A percentile compares a stretch with the other conserved stretches of the same genome.
Evolutionary conservation across 2,329 filamentous ascomycete species (phyloP).

Genomic region (Fusarium sp.): DNA sequence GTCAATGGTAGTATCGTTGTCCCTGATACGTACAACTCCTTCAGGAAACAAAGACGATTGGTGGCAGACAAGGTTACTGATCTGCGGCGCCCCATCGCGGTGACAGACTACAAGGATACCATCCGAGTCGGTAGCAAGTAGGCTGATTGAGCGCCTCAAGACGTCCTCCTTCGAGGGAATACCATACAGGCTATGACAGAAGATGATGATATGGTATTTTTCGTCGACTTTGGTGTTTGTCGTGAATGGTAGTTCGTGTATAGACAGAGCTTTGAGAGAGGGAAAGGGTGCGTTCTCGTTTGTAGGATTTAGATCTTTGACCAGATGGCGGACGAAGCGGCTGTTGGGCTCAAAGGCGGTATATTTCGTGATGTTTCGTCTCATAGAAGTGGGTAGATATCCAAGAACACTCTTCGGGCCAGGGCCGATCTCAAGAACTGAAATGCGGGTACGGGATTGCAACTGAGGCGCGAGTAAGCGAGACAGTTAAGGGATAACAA

Average conservation of each 20-base stretch:
- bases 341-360: conserved; percentile 64
- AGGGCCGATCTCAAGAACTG: conserved; percentile 69
- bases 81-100: conserved; percentile 55
- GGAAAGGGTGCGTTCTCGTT: conserved; percentile 54
- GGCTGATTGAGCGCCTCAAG: conserved; percentile 59
- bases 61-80: conserved; percentile 62
- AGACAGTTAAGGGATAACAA: conserved; percentile 63
- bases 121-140: conserved; percentile 56
- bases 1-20: conserved; percentile 60
- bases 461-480: conserved; percentile 55
- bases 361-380: conserved; percentile 61
- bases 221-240: conserved; percentile 47
- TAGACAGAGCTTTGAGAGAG: conserved; percentile 51
- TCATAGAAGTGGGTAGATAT: conserved; percentile 56
- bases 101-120: conserved; percentile 66
- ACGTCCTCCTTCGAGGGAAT: conserved; percentile 61
- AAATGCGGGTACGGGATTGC: conserved; percentile 59
- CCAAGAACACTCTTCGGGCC: conserved; percentile 66
- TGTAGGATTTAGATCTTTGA: conserved; percentile 54
- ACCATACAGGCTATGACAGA: conserved; percentile 74
- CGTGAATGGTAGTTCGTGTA: conserved; percentile 53
- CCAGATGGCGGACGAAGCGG: conserved; percentile 57
- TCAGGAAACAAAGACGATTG: conserved; percentile 59
- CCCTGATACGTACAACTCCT: conserved; percentile 55
- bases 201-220: conserved; percentile 66